Base-by-base conservation (phyloP, 2,329 filamentous ascomycete species). In the Xylaria sp. region DNA sequence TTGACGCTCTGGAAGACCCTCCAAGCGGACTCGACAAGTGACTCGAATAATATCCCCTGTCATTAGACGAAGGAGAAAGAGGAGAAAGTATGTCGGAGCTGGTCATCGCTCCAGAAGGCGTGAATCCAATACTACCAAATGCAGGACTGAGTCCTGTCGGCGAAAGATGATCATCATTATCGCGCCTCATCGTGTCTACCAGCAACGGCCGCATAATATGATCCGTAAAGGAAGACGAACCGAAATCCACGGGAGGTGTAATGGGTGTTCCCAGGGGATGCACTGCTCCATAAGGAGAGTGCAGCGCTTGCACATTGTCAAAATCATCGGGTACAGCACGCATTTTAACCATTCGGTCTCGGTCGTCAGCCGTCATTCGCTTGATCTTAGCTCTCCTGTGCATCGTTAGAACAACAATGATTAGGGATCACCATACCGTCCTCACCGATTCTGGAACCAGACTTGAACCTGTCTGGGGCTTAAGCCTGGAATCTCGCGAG, bases 381-480 rank as follows among this genome's bases (percentile, higher is more conserved):
- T 92, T 92, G 77, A 92, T 91, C 78, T 92, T 92, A 54, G 90
- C 90, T 73, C 90, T 87, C 75, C 90, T 91, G 65, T 59, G 34
- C 41, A 52, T 25, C 23, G 67, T 78, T 73, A 78, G 75, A 54
- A 63, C n/a, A n/a, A 59, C 7, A 13, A 55, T 50, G 6, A 28
- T 23, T 54, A 37, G 32, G 8, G 25, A 18, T 60, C 63, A 78
- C 54, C 76, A 74, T 66, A 70, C 23, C 28, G 7, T 58, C 23
- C 86, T 75, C 87, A 97, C 94, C 94, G 89, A 82, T 98, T 98
- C 81, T 98, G 94, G 82, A 98, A 98, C 95, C 94, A 98, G 59
- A 98, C 94, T 81, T 98, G 94, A 28, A 98, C 95, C 79, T 98
- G 94, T 70, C 94, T 89, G 46, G 94, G 93, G 76, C 93, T 97